These are phyloP conservation scores for Schoenoplectus tabernaemontani DNA, from an alignment of 202 grass and related monocot genomes.

Conservation along the genomic window DNA sequence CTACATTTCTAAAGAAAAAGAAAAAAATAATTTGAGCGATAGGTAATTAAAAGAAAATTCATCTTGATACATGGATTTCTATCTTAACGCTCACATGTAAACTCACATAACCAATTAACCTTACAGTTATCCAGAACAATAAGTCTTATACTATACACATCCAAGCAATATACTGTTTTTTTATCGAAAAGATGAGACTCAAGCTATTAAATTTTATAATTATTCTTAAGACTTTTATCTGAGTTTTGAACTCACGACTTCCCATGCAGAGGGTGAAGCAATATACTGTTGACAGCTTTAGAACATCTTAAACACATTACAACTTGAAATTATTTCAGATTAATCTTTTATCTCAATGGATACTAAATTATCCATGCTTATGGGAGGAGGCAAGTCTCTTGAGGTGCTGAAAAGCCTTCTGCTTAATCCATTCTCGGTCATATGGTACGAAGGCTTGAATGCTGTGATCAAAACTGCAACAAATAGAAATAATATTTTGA, in stretches of 20 bases:
- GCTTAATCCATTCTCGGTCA: conserved; percentile 90
- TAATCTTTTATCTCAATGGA: neutral
- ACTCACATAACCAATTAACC: neutral
- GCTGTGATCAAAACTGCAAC: conserved; percentile 58
- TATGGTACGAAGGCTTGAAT: conserved; percentile 89
- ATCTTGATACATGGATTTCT: neutral
- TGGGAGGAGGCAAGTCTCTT: conserved; percentile 56
- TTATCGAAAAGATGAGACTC: too few relatives aligned
- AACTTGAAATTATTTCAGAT: neutral
- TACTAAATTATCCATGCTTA: neutral
- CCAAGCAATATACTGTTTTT: neutral
- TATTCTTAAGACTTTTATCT: too few relatives aligned
- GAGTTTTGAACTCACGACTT: too few relatives aligned
- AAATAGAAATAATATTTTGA: neutral
- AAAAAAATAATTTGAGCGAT: too few relatives aligned
- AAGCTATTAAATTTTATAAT: too few relatives aligned
- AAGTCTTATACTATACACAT: neutral
- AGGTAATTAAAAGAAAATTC: too few relatives aligned
- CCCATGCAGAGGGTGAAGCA: too few relatives aligned
- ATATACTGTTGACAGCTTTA: neutral
- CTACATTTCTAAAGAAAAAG: neutral
- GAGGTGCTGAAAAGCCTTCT: conserved; percentile 78
- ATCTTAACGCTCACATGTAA: neutral
- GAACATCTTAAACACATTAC: neutral
- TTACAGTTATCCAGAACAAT: neutral